Evolutionary conservation across 108 stramenopile genomes (phyloP).

Genomic region (Asterionellopsis glacialis): DNA sequence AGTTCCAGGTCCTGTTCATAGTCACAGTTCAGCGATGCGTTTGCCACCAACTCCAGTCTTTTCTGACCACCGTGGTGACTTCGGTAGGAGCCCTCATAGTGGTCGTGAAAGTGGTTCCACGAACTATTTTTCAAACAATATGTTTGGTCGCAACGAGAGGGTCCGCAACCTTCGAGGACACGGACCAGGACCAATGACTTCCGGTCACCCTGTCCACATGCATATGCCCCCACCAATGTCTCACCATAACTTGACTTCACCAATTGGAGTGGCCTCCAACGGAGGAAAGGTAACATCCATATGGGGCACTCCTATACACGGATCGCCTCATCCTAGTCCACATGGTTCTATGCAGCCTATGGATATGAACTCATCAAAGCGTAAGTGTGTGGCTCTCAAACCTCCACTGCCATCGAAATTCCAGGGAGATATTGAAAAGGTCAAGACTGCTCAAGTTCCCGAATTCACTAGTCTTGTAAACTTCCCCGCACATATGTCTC

Average conservation of each 20-base stretch:
- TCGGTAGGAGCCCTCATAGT: slow-evolving; percentile 38
- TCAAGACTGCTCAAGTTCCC: slow-evolving; percentile 63
- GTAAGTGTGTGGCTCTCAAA: slow-evolving; percentile 72
- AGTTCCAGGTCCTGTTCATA: not conserved
- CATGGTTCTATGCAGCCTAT: slow-evolving; percentile 10
- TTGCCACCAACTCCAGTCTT: slow-evolving; percentile 41
- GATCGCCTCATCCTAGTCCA: too few relatives aligned
- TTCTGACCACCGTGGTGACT: slow-evolving; percentile 16
- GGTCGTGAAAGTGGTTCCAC: slow-evolving; percentile 6
- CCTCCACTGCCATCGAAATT: slow-evolving; percentile 83
- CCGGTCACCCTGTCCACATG: slow-evolving; percentile 40
- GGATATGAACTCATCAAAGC: slow-evolving; percentile 56
- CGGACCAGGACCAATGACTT: slow-evolving; percentile 42
- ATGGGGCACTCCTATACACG: too few relatives aligned
- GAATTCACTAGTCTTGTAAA: slow-evolving; percentile 85
- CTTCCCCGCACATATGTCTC: slow-evolving; percentile 85
- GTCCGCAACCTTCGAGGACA: slow-evolving; percentile 80
- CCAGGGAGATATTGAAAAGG: slow-evolving; percentile 82
- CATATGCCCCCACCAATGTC: slow-evolving; percentile 67
- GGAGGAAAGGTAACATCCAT: slow-evolving; percentile 6
- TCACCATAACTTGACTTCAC: slow-evolving; percentile 74
- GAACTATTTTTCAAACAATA: slow-evolving; percentile 6
- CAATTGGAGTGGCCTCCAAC: slow-evolving; percentile 37
- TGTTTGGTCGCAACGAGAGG: slow-evolving; percentile 38
- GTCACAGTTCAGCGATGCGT: not conserved